These are phyloP conservation scores for Tuber brumale DNA, from an alignment of 495 filamentous ascomycete genomes.

Conservation along the genomic window DNA sequence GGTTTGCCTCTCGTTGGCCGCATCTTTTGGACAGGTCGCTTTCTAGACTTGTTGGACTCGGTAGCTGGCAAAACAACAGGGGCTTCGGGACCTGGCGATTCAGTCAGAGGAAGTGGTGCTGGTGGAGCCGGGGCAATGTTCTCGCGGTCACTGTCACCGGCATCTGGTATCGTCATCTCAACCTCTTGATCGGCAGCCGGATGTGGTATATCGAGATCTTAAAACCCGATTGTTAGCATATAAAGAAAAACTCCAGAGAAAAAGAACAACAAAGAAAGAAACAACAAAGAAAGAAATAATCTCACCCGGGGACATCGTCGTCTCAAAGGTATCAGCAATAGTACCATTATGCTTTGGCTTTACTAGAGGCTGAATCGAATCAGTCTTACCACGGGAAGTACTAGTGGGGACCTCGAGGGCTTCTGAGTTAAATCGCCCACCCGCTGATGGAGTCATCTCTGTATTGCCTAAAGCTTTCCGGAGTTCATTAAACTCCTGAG, in stretches of 20 bases:
- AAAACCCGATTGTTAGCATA: slow-evolving; percentile 7
- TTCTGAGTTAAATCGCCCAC: not conserved
- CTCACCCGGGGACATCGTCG: not conserved
- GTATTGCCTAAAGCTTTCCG: not conserved
- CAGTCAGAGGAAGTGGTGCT: slow-evolving; percentile 7
- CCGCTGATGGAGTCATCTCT: not conserved
- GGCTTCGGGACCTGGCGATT: slow-evolving; percentile 4
- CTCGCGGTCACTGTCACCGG: slow-evolving; percentile 7
- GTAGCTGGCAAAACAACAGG: not conserved
- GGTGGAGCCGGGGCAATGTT: not conserved
- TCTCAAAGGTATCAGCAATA: not conserved
- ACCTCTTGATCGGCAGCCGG: slow-evolving; percentile 12
- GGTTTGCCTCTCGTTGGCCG: slow-evolving; percentile 12
- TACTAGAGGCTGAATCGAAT: not conserved
- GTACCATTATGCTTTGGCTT: not conserved
- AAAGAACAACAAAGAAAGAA: slow-evolving; percentile 2
- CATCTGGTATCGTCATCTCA: slow-evolving; percentile 15
- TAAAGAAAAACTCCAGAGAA: not conserved
- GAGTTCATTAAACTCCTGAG: not conserved
- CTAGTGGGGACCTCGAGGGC: not conserved
- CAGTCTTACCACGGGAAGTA: not conserved
- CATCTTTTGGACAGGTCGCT: slow-evolving; percentile 23
- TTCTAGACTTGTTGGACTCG: not conserved
- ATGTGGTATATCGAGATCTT: not conserved
- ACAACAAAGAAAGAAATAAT: slow-evolving; percentile 4